These are phyloP conservation scores for Nannochloris sp. DNA, from an alignment of 139 green algal species.

Conservation along the genomic window DNA sequence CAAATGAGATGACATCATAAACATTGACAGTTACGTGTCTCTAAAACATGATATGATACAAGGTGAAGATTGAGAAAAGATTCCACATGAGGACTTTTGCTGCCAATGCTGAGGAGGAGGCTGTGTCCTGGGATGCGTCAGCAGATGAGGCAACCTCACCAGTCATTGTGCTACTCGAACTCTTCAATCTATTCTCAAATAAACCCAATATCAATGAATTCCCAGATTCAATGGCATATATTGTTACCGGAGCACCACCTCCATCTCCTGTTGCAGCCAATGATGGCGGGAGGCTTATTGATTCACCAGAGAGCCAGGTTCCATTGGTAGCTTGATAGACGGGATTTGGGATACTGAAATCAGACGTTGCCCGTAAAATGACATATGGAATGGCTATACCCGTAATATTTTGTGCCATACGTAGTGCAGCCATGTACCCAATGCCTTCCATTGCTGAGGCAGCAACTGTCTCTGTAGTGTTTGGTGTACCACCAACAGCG, in stretches of 20 bases:
- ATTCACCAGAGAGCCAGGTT: background rate
- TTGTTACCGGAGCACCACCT: background rate
- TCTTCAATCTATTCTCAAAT: background rate
- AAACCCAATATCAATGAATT: background rate
- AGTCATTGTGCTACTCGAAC: no score
- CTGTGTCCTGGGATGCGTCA: no score
- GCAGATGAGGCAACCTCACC: no score
- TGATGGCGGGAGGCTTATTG: background rate
- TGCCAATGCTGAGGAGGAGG: no score
- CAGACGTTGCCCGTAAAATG: constrained; percentile 1
- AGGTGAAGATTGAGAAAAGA: no score
- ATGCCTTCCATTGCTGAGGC: constrained; percentile 12
- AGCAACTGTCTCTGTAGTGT: background rate
- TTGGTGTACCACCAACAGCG: background rate
- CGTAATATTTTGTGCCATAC: constrained; percentile 4
- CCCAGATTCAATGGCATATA: constrained; percentile 1
- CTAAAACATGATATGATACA: no score
- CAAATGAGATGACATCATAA: no score
- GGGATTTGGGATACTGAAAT: background rate
- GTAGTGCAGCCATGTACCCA: background rate
- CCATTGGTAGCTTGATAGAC: background rate
- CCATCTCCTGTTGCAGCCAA: background rate
- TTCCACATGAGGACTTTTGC: no score
- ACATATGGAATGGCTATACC: constrained; percentile 6
- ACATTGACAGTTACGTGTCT: no score